Base-by-base conservation (phyloP, 1,139 yeast genomes). In the Yamadazyma oceani region DNA sequence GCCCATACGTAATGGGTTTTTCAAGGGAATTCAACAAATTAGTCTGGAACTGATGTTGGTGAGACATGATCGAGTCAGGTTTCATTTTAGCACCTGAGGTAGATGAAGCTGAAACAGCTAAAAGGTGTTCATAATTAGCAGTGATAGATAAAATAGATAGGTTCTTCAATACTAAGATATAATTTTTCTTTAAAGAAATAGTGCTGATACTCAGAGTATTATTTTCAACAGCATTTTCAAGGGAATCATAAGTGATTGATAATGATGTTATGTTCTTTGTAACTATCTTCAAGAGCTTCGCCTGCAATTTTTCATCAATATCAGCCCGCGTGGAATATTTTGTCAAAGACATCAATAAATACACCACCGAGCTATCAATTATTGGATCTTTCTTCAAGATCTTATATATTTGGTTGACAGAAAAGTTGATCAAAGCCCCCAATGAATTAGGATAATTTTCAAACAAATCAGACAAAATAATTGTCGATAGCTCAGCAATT, bases 31-130 rank as follows among this genome's bases (percentile, higher is more conserved):
- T 34, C 32, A 71, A 53, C 14, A 71, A 43, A 26, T 49, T 45
- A 10, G 42, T 37, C 49, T 71, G 77, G 43, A 57, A 69, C 40
- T 55, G 66, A 43, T 68, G 60, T 42, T 71, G 76, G 34, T 61
- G 71, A 8, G 56, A 38, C 75, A 70, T 69, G 23, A 71, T 58
- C 0, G 66, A 49, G 36, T 71, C 76, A 0, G 77, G 75, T 37
- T 69, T 69, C 57, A 67, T 44, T 45, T 69, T 69, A 4, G 73
- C 62, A 3, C 71, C 68, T 0, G 69, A 57, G 7, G 63, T 47
- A 5, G 70, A 58, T 0, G 73, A 60, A 2, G 74, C 60, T 3
- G 73, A 66, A 10, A 57, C 45, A 1, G 68, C 60, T 37, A 69
- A 51, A 27, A 70, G 53, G 31, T 53, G 53, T 45, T 69, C 75